Conservation (phyloP, 345 rosid genomes). For the Erodium maritimum region DNA sequence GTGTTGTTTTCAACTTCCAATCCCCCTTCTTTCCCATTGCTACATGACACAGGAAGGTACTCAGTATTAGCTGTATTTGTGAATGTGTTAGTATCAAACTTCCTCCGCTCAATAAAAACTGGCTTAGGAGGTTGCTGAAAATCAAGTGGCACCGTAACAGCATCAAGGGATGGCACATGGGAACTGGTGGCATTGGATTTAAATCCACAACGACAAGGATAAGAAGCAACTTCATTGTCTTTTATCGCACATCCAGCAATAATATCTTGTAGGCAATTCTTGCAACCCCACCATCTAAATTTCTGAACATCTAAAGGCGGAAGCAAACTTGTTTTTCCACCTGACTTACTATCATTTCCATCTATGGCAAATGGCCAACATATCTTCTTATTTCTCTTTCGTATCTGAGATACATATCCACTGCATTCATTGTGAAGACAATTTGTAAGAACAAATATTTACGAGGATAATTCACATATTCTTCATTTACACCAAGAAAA, state of each 20-base stretch:
- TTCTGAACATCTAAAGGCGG: constrained; percentile 44
- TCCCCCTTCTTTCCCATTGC: constrained; percentile 12
- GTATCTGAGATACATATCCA: constrained; percentile 46
- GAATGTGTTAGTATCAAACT: constrained; percentile 14
- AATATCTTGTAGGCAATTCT: constrained; percentile 27
- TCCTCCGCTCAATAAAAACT: constrained; percentile 12
- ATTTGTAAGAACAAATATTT: too few relatives aligned
- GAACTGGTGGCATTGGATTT: constrained; percentile 16
- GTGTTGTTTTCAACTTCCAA: constrained; percentile 8
- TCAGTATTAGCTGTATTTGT: constrained; percentile 14
- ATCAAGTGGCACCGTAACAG: constrained; percentile 12
- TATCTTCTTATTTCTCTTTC: constrained; percentile 29
- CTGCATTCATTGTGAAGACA: constrained; percentile 19
- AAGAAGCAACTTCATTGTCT: constrained; percentile 10
- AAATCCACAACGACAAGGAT: constrained; percentile 6
- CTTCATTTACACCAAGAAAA: background rate
- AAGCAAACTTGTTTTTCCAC: constrained; percentile 23
- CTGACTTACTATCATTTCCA: constrained; percentile 15
- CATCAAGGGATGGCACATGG: constrained; percentile 10
- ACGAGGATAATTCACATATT: background rate
- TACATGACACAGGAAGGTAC: constrained; percentile 13
- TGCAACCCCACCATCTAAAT: constrained; percentile 46
- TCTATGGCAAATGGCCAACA: constrained; percentile 56
- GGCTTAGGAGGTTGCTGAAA: constrained; percentile 20
- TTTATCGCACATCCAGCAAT: constrained; percentile 12